A percentile compares a stretch with the other conserved stretches of the same genome.
Evolutionary conservation across 768 basidiomycete genomes (phyloP).

Genomic region (Scleroderma citrinum): DNA sequence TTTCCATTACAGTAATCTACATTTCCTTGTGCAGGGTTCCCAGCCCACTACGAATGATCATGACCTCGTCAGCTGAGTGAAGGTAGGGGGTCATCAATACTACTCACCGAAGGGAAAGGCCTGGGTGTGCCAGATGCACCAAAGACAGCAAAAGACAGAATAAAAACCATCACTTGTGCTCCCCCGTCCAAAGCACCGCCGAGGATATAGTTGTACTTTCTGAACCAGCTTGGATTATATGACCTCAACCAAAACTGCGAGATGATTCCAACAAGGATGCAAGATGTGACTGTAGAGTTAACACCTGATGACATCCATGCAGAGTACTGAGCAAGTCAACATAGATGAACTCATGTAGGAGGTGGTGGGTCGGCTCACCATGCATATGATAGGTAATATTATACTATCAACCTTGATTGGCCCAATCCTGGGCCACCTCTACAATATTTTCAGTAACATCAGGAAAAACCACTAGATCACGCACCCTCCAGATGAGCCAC

Average conservation of each 20-base stretch:
- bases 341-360: background rate
- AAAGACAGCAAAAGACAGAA: conserved; percentile 60
- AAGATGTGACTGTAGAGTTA: conserved; percentile 44
- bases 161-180: conserved; percentile 52
- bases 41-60: conserved; percentile 33
- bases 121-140: conserved; percentile 47
- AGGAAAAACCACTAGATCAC: background rate
- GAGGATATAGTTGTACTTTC: too few species aligned
- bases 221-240: too few species aligned
- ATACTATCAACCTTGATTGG: conserved; percentile 42
- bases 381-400: conserved; percentile 53
- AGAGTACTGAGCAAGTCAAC: conserved; percentile 32
- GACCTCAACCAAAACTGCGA: too few species aligned
- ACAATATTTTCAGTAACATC: background rate
- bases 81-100: too few species aligned
- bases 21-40: too few species aligned
- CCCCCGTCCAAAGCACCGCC: background rate
- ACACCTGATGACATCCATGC: conserved; percentile 45
- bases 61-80: too few species aligned
- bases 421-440: conserved; percentile 56
- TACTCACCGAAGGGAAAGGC: conserved; percentile 34
- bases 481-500: conserved; percentile 48
- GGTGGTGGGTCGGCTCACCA: conserved; percentile 26
- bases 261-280: conserved; percentile 47
- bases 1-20: conserved; percentile 59